A percentile compares a stretch with the other conserved stretches of the same genome.
These are phyloP conservation scores for Ceratobasidium sp. DNA, from an alignment of 1,284 basidiomycete genomes.

Conservation along the genomic window DNA sequence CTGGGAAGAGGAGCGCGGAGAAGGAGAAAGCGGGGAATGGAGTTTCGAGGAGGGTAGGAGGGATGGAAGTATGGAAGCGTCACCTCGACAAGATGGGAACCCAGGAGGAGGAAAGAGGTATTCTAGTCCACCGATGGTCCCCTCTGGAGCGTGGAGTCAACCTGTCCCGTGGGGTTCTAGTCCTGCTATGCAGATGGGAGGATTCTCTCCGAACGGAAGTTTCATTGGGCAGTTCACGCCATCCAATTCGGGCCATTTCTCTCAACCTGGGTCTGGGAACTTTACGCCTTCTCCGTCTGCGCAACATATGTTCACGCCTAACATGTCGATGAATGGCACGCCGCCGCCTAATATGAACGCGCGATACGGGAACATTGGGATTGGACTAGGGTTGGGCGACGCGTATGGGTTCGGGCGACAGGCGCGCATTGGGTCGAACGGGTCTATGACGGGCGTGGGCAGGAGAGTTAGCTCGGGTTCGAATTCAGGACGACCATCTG, in stretches of 20 bases:
- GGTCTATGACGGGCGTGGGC: too few species aligned
- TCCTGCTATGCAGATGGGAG: background rate
- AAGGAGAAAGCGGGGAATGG: constrained; percentile 50
- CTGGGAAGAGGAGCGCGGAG: constrained; percentile 58
- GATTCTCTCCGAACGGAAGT: too few species aligned
- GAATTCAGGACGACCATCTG: too few species aligned
- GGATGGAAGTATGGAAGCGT: constrained; percentile 48
- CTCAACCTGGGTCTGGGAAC: too few species aligned
- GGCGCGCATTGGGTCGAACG: background rate
- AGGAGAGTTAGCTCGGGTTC: too few species aligned
- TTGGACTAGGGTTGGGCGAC: constrained; percentile 1
- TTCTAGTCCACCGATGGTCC: constrained; percentile 37
- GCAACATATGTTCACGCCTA: too few species aligned
- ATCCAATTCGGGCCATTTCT: too few species aligned
- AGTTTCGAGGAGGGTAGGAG: constrained; percentile 45
- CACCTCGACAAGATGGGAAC: constrained; percentile 45
- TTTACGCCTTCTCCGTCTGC: too few species aligned
- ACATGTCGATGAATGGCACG: too few species aligned
- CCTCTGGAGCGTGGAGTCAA: constrained; percentile 11
- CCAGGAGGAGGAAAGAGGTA: constrained; percentile 7
- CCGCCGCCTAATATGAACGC: too few species aligned
- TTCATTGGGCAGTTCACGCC: too few species aligned
- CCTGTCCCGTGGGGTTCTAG: constrained; percentile 19
- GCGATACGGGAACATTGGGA: constrained; percentile 5
- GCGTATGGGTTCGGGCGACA: constrained; percentile 38